A percentile compares a stretch with the other conserved stretches of the same genome.
Evolutionary conservation across 2,329 filamentous ascomycete genomes (phyloP).

Genomic region (Scedosporium dehoogii): DNA sequence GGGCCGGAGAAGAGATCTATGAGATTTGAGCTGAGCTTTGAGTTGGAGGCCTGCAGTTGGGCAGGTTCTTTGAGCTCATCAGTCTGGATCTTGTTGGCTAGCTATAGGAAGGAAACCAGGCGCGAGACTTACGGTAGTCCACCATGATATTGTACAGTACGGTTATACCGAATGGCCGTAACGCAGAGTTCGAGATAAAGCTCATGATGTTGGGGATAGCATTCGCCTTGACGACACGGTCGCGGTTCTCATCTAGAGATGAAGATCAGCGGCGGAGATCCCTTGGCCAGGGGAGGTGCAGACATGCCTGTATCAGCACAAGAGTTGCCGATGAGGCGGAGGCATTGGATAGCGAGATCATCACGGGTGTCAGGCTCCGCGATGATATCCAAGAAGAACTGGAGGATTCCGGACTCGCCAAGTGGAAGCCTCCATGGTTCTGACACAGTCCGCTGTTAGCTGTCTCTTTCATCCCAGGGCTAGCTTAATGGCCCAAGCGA

Average conservation of each 20-base stretch:
- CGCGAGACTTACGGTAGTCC: slow-evolving; percentile 41
- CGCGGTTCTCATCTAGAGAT: slow-evolving; percentile 46
- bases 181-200: slow-evolving; percentile 34
- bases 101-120: slow-evolving; percentile 13
- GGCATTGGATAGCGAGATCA: slow-evolving; percentile 39
- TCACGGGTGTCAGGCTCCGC: slow-evolving; percentile 25
- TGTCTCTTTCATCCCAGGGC: slow-evolving; percentile 4
- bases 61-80: slow-evolving; percentile 38
- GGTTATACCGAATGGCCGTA: slow-evolving; percentile 44
- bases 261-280: not conserved
- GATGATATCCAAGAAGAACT: slow-evolving; percentile 43
- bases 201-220: slow-evolving; percentile 36
- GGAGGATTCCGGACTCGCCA: slow-evolving; percentile 47
- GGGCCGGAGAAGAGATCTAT: slow-evolving; percentile 38
- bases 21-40: slow-evolving; percentile 37
- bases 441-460: slow-evolving; percentile 15
- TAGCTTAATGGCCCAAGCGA: not conserved
- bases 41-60: slow-evolving; percentile 44
- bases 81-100: not conserved
- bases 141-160: slow-evolving; percentile 54
- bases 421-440: slow-evolving; percentile 46
- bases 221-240: slow-evolving; percentile 39
- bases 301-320: slow-evolving; percentile 47
- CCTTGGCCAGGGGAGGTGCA: not conserved
- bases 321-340: slow-evolving; percentile 52